Conservation (phyloP, 139 green algal species). For the Haematococcus lacustris region DNA sequence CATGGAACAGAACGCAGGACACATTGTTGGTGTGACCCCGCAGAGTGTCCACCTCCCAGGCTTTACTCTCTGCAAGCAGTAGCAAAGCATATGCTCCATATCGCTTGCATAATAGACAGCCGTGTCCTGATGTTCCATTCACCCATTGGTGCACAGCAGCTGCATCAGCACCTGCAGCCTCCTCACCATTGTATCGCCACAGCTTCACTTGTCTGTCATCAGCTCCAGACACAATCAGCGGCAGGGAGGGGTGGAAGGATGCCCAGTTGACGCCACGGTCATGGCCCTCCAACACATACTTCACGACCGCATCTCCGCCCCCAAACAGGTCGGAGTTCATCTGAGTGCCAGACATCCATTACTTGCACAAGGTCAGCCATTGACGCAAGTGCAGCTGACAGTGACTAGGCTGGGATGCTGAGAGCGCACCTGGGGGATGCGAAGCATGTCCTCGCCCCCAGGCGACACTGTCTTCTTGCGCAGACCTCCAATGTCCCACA, state of each 20-base stretch:
- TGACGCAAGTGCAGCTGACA: too few relatives aligned
- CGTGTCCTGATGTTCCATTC: too few relatives aligned
- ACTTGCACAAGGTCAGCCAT: too few relatives aligned
- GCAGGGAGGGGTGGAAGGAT: constrained; percentile 94
- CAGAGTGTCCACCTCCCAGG: constrained; percentile 99
- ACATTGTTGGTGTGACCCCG: constrained; percentile 99
- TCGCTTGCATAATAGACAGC: too few relatives aligned
- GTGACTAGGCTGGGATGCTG: too few relatives aligned
- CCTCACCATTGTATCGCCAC: constrained; percentile 93
- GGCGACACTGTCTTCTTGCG: constrained; percentile 90
- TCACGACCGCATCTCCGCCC: constrained; percentile 93
- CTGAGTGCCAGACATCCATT: too few relatives aligned
- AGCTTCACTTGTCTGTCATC: constrained; percentile 99
- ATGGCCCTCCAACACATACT: constrained; percentile 99
- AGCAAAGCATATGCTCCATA: too few relatives aligned
- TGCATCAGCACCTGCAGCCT: neutral
- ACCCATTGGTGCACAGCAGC: neutral
- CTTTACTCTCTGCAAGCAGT: constrained; percentile 95
- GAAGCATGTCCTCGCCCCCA: constrained; percentile 75
- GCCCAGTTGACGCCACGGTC: constrained; percentile 99
- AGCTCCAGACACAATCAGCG: constrained; percentile 97
- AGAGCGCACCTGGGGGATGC: constrained; percentile 62
- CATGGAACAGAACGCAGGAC: constrained; percentile 98
- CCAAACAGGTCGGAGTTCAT: constrained; percentile 97
- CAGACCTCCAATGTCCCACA: constrained; percentile 97